Evolutionary conservation across 441 rosid genomes (phyloP).

Genomic region (Eruca vesicaria): DNA sequence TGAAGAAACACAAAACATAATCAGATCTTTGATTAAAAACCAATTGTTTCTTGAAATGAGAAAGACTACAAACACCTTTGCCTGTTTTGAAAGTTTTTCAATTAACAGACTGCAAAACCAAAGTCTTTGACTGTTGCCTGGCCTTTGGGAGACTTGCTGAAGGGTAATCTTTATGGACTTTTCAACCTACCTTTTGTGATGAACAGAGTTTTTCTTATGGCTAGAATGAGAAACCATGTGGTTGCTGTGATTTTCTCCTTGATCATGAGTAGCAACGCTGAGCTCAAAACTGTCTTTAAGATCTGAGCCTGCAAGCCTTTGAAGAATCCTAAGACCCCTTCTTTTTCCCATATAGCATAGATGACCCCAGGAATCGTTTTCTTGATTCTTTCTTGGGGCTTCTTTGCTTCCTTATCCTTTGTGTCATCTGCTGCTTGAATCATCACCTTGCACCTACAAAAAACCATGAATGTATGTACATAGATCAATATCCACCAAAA

Average conservation of each 20-base stretch:
- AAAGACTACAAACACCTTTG: constrained; percentile 6
- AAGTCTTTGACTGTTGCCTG: constrained; percentile 9
- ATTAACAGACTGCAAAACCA: not conserved
- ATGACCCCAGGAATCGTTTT: constrained; percentile 55
- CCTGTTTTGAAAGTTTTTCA: not conserved
- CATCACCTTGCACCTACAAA: constrained; percentile 76
- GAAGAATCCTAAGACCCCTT: constrained; percentile 80
- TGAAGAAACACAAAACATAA: not conserved
- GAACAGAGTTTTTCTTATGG: constrained; percentile 43
- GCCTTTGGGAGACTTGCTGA: not conserved
- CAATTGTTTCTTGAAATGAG: constrained; percentile 13
- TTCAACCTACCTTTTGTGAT: constrained; percentile 32
- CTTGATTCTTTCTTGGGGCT: constrained; percentile 33
- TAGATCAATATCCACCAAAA: not conserved
- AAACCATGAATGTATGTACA: constrained; percentile 1
- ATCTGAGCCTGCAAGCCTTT: constrained; percentile 88
- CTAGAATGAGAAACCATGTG: constrained; percentile 75
- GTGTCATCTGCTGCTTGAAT: constrained; percentile 79
- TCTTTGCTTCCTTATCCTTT: constrained; percentile 37
- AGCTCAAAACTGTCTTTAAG: constrained; percentile 81
- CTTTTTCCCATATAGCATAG: constrained; percentile 69
- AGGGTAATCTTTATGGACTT: not conserved
- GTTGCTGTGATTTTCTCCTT: constrained; percentile 85
- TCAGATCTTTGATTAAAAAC: not conserved
- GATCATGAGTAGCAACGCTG: constrained; percentile 83